Evolutionary conservation across 2,329 filamentous ascomycete species (phyloP).

Genomic region (Dendryphion nanum): DNA sequence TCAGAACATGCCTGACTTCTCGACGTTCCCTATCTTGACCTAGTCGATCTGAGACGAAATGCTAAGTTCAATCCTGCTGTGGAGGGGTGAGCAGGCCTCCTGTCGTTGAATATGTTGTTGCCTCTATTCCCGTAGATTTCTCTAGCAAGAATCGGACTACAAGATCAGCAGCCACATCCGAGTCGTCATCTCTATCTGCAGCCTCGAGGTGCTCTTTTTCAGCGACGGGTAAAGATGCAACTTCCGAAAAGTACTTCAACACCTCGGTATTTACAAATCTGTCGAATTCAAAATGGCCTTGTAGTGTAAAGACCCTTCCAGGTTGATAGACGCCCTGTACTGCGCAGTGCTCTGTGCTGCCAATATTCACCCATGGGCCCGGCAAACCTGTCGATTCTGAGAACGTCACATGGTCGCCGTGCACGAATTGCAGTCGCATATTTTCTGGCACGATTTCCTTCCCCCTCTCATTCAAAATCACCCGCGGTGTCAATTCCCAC

Average conservation of each 20-base stretch:
- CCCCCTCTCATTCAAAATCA: neutral
- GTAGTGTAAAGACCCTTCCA: slow-evolving; percentile 41
- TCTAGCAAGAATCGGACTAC: slow-evolving; percentile 34
- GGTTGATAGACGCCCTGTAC: slow-evolving; percentile 43
- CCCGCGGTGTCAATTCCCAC: neutral
- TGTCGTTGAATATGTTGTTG: neutral
- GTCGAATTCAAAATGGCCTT: slow-evolving; percentile 48
- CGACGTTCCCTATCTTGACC: no score
- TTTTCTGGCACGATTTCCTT: slow-evolving; percentile 3
- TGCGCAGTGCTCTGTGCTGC: slow-evolving; percentile 31
- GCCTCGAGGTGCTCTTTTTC: slow-evolving; percentile 13
- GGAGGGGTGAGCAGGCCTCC: neutral
- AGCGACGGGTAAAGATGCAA: slow-evolving; percentile 22
- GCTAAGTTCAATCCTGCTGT: no score
- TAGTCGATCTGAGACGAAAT: no score
- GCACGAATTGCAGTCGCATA: slow-evolving; percentile 40
- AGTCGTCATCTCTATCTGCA: slow-evolving; percentile 28
- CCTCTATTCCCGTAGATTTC: slow-evolving; percentile 1
- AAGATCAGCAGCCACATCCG: slow-evolving; percentile 26
- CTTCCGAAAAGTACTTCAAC: slow-evolving; percentile 38
- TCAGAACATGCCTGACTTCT: no score
- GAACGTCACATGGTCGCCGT: slow-evolving; percentile 32
- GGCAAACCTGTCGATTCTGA: slow-evolving; percentile 15
- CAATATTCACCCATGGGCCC: slow-evolving; percentile 17
- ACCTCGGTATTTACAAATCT: slow-evolving; percentile 41